A percentile compares a stretch with the other conserved stretches of the same genome.
These are phyloP conservation scores for Cordyceps pruinosa DNA, from an alignment of 2,329 filamentous ascomycete genomes.

Conservation along the genomic window DNA sequence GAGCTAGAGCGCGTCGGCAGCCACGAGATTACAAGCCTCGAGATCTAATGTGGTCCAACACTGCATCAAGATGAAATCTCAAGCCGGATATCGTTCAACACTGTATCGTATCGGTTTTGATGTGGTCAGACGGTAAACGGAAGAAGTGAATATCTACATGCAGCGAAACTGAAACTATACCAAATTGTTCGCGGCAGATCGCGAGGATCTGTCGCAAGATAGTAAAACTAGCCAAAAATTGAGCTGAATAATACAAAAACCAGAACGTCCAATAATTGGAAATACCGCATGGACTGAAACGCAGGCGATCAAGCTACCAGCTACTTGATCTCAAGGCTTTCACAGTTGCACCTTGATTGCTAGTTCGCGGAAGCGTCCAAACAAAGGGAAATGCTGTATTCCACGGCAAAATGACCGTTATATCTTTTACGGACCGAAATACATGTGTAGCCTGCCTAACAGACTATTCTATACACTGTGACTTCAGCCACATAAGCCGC, in stretches of 20 bases:
- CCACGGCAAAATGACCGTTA: background rate
- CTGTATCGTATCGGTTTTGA: conserved; percentile 10
- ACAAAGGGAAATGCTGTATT: conserved; percentile 10
- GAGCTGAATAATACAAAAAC: background rate
- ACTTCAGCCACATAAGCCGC: conserved; percentile 6
- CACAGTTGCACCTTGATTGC: too few relatives aligned
- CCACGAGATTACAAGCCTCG: conserved; percentile 36
- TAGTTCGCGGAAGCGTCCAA: background rate
- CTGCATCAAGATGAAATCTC: background rate
- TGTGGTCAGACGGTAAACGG: background rate
- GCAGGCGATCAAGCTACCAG: too few relatives aligned
- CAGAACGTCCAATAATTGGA: too few relatives aligned
- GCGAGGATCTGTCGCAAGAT: background rate
- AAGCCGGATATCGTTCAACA: conserved; percentile 19
- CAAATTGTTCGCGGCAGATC: background rate
- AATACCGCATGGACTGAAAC: too few relatives aligned
- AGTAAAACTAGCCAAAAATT: background rate
- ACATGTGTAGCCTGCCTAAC: conserved; percentile 3
- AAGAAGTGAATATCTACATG: background rate
- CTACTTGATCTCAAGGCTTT: too few relatives aligned
- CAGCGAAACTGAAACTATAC: background rate
- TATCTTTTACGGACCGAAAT: conserved; percentile 8
- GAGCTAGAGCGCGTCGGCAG: conserved; percentile 37
- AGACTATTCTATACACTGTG: conserved; percentile 15
- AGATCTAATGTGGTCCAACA: conserved; percentile 22